Base-by-base conservation (phyloP, 208 protist species). In the Leptomonas pyrrhocoris region DNA sequence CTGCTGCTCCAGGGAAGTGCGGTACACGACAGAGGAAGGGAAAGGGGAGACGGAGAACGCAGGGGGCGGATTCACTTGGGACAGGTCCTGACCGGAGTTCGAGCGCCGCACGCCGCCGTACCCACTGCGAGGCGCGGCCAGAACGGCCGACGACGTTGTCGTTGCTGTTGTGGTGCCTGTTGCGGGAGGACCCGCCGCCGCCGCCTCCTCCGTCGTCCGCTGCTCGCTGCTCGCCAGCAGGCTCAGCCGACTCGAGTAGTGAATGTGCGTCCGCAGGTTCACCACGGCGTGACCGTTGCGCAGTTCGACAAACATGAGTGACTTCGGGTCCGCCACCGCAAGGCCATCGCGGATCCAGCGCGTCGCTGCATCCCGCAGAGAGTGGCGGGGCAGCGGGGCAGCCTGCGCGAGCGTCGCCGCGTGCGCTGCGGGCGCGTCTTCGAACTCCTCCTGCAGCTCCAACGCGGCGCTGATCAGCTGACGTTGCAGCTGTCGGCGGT, bases 211-310 rank as follows among this genome's bases (percentile, higher is more conserved):
- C 15, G 19, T n/a, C n/a, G n/a, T n/a, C n/a, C n/a, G n/a, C 2
- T 18, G 34, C 21, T 45, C 43, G 38, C 8, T 6, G 21, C 12
- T 49, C 8, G 49, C n/a, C 2, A 65, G 57, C 23, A 65, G 46
- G n/a, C 49, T 65, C 48, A 73, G 55, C 1, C 67, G 67, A 27
- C 67, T 73, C 7, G 28, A 55, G 57, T 73, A 73, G 57, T 73
- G 67, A 13, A 73, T 73, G 67, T 73, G 67, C 2, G 67, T 73
- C 25, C 57, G 67, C 38, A 73, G 30, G 57, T 73, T 73, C 23
- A 73, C 67, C 18, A 73, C 30, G 0, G 67, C 67, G 49, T 51
- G 45, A 2, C 67, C 67, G 48, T 73, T 64, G 48, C 67, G 67
- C 38, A 73, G 57, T 38, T 73, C 67, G 16, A 65, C 67, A 43